Evolutionary conservation across 352 stramenopile genomes (phyloP).

Genomic region (Pythium brachiatum): DNA sequence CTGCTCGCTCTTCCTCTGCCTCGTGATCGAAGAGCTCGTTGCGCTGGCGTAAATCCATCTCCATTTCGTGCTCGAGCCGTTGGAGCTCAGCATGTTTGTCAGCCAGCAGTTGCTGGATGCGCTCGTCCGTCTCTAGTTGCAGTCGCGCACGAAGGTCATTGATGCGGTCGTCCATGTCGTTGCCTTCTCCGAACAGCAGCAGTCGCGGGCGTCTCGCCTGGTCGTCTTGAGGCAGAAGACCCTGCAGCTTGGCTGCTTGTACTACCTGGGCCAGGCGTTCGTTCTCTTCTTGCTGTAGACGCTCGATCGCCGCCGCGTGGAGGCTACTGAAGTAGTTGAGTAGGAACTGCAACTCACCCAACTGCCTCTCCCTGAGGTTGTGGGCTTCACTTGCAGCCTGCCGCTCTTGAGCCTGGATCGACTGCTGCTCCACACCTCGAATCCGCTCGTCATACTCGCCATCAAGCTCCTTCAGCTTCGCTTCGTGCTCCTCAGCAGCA

Average conservation of each 20-base stretch:
- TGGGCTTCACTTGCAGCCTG: constrained; percentile 27
- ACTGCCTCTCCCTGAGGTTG: constrained; percentile 40
- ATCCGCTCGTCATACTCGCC: constrained; percentile 39
- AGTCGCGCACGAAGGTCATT: constrained; percentile 46
- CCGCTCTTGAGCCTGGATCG: constrained; percentile 30
- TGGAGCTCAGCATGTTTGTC: constrained; percentile 38
- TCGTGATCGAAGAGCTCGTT: constrained; percentile 24
- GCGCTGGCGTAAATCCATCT: constrained; percentile 30
- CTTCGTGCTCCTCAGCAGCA: constrained; percentile 12
- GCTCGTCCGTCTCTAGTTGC: constrained; percentile 51
- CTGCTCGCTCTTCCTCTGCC: constrained; percentile 32
- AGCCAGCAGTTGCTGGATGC: constrained; percentile 33
- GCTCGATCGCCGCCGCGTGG: constrained; percentile 23
- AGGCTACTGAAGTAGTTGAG: constrained; percentile 39
- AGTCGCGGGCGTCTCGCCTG: neutral
- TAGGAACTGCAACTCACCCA: constrained; percentile 45
- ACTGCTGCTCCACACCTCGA: constrained; percentile 30
- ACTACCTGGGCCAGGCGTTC: constrained; percentile 7
- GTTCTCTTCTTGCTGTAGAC: constrained; percentile 20
- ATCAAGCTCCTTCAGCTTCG: constrained; percentile 31
- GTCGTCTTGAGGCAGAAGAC: neutral
- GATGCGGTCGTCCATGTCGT: constrained; percentile 33
- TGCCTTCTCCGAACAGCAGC: neutral
- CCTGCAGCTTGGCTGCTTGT: constrained; percentile 8
- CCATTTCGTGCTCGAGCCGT: constrained; percentile 26